phyloP scores from a whole-genome alignment of 163 green algal genomes.

The Chloroidium sp. region DNA sequence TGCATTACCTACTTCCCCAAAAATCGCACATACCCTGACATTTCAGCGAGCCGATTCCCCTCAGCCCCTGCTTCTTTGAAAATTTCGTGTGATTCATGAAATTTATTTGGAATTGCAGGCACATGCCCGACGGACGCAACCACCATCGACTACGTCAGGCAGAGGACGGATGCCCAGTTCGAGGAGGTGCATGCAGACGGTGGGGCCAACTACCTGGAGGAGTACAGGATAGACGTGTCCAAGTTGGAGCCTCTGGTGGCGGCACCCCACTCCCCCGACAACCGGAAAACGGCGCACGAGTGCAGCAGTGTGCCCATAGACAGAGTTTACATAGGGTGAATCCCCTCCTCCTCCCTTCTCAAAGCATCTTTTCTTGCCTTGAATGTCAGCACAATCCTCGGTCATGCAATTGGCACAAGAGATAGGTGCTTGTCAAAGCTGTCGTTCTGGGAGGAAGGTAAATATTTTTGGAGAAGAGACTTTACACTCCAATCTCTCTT shows the following conservation, averaged over 20 bases:
- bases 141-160: conserved; percentile 87
- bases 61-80: no score
- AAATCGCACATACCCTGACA: no score
- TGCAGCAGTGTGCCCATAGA: conserved; percentile 86
- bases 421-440: no score
- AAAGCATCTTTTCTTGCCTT: no score
- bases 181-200: conserved; percentile 74
- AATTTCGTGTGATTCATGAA: not conserved
- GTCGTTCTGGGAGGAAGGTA: no score
- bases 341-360: no score
- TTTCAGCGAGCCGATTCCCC: no score
- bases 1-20: not conserved
- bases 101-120: conserved; percentile 18
- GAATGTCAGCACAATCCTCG: no score
- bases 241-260: conserved; percentile 92
- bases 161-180: conserved; percentile 63
- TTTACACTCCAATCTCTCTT: no score
- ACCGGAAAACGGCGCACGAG: conserved; percentile 82
- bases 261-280: conserved; percentile 92
- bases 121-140: conserved; percentile 82
- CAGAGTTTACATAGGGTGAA: conserved; percentile 88
- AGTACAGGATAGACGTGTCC: conserved; percentile 80
- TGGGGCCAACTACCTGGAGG: conserved; percentile 43
- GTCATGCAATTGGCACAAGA: no score
- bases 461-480: no score